These are phyloP conservation scores for Stagonosporopsis cucurbitacearum DNA, from an alignment of 2,329 filamentous ascomycete genomes.

Conservation along the genomic window DNA sequence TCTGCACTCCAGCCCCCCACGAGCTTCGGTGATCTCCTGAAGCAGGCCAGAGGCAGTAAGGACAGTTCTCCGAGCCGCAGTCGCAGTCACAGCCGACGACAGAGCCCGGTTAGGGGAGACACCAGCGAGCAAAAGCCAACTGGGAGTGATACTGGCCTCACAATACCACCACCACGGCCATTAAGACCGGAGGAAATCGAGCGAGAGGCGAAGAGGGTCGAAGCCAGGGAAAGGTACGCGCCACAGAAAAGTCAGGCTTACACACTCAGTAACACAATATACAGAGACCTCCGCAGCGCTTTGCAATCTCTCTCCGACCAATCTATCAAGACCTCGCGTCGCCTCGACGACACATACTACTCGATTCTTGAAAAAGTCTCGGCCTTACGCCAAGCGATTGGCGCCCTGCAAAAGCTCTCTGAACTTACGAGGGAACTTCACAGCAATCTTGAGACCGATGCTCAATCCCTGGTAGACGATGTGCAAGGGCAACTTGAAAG, in stretches of 20 bases:
- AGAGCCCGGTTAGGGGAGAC: constrained; percentile 2
- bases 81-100: constrained; percentile 26
- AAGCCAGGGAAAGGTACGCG: constrained; percentile 49
- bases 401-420: constrained; percentile 71
- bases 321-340: constrained; percentile 67
- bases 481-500: constrained; percentile 65
- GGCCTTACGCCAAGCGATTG: constrained; percentile 68
- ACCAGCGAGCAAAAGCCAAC: constrained; percentile 3
- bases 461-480: constrained; percentile 65
- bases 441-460: constrained; percentile 65
- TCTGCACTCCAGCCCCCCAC: constrained; percentile 54
- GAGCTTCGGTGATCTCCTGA: constrained; percentile 53
- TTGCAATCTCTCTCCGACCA: constrained; percentile 61
- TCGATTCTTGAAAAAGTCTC: constrained; percentile 73
- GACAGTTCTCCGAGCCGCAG: constrained; percentile 39
- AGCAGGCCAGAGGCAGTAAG: constrained; percentile 43
- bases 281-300: constrained; percentile 49
- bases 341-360: constrained; percentile 77
- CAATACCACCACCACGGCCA: constrained; percentile 30
- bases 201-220: constrained; percentile 43
- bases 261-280: constrained; percentile 25
- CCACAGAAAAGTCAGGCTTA: not conserved
- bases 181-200: constrained; percentile 50
- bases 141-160: constrained; percentile 15
- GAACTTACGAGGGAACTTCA: constrained; percentile 65